These are phyloP conservation scores for Mortierella claussenii DNA, from an alignment of 192 early-diverging fungal genomes.

Conservation along the genomic window DNA sequence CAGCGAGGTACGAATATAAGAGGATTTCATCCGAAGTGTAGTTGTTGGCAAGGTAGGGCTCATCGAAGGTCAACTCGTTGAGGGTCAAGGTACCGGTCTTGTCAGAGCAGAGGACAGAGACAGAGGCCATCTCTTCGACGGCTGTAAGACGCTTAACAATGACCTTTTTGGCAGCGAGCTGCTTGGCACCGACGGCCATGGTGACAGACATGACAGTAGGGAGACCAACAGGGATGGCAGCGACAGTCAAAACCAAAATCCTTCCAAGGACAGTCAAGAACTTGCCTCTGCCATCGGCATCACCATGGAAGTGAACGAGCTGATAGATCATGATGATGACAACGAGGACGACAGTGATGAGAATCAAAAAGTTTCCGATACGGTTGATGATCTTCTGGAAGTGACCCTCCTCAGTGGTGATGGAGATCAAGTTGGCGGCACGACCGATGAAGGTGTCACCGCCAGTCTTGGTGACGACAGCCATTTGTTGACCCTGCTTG, in stretches of 20 bases:
- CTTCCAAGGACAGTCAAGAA: constrained; percentile 71
- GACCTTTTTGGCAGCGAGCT: constrained; percentile 90
- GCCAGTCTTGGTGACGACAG: constrained; percentile 92
- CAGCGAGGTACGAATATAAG: constrained; percentile 79
- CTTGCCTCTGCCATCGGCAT: constrained; percentile 55
- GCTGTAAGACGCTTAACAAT: constrained; percentile 92
- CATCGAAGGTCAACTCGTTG: constrained; percentile 90
- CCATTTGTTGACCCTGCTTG: constrained; percentile 94
- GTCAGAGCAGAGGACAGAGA: constrained; percentile 80
- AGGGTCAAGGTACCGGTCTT: constrained; percentile 90
- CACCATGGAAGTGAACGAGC: constrained; percentile 60
- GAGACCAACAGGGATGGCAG: constrained; percentile 90
- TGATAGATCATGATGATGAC: constrained; percentile 83
- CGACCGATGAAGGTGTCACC: constrained; percentile 93
- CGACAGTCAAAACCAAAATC: constrained; percentile 86
- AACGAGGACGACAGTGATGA: constrained; percentile 79
- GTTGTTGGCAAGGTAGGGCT: constrained; percentile 75
- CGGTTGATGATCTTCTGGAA: constrained; percentile 94
- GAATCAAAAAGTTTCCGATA: constrained; percentile 92
- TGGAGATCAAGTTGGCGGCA: constrained; percentile 90
- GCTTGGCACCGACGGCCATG: constrained; percentile 90
- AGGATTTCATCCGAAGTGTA: constrained; percentile 80
- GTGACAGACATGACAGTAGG: constrained; percentile 92
- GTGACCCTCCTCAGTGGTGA: constrained; percentile 92
- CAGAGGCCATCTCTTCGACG: constrained; percentile 89